Base-by-base conservation (phyloP, 768 basidiomycete genomes). In the Favolaschia claudopus region DNA sequence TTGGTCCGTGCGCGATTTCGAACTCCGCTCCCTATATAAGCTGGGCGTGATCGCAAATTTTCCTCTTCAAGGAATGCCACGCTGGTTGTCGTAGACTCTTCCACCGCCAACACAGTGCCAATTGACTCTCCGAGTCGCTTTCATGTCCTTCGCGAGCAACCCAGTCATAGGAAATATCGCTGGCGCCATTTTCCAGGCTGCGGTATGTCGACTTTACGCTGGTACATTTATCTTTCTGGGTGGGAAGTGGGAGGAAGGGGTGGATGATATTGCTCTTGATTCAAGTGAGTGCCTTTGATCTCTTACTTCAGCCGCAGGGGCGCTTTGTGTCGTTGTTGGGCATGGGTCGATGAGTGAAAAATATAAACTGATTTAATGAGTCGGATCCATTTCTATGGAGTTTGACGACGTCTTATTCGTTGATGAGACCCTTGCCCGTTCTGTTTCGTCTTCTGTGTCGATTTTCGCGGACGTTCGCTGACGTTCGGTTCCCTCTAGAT, bases 341-440 rank as follows among this genome's bases (percentile, higher is more conserved):
- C n/a, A n/a, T n/a, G n/a, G n/a, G 64, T 76, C 79, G 60, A 80
- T 78, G 79, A 81, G 79, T 71, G 61, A 71, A 78, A 77, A 74
- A 74, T 67, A 67, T 64, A 77, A 68, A 76, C 78, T 79, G 78
- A 80, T 82, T 79, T 80, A 82, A 82, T 80, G 80, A 82, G 77
- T 77, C 75, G 70, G 75, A 82, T 68, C 65, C 67, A 71, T 72
- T 68, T 45, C 39, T 72, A 67, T 66, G 74, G 64, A 70, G n/a
- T 51, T 55, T 75, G 77, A 69, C 73, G 77, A 78, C 65, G 60
- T 38, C 62, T 67, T 72, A 73, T 13, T 22, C 12, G 68, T 71
- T 62, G 45, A 74, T 80, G 77, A 78, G 76, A 71, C 72, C 60
- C 63, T 45, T 38, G 48, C 53, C 49, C 47, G 38, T n/a, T 44